Evolutionary conservation across 306 rosid genomes (phyloP), one percentile per base, ranked within the genome.

Genomic region (Oxytropis ochrocephala): DNA sequence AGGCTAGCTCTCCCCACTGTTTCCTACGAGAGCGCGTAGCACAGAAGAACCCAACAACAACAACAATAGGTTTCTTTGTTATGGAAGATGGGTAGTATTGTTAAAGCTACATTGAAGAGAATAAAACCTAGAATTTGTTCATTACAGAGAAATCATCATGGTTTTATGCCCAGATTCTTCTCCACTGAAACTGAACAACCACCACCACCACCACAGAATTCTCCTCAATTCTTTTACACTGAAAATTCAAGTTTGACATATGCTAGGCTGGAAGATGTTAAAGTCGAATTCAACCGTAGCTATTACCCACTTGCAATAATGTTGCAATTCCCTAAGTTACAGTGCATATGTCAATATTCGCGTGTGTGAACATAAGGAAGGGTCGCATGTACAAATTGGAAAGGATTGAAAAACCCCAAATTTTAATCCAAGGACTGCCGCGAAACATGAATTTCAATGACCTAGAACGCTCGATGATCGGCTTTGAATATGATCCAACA

Each of bases 251-350:
- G 98, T n/a, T n/a, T n/a, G n/a, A n/a, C n/a, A n/a, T n/a, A n/a
- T n/a, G n/a, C n/a, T n/a, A n/a, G n/a, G n/a, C 41, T 84, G 75
- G 89, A 87, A 7, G 96, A 89, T 87, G 86, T 89, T 58, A 95
- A 84, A 83, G 72, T 87, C 32, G 88, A 95, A 0, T 89, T 89
- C 75, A 69, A 6, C 75, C 56, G 87, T 51, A 4, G 6, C 63
- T 89, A 48, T 70, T 0, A 0, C 4, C 91, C 91, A 2, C 7
- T 2, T 5, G 80, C 85, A 80, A 77, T 79, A 91, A 32, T 91
- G 83, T 60, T 91, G 80, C 92, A 87, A 52, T 95, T 95, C 77
- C 80, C 66, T 35, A 81, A n/a, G 89, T 13, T 64, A 14, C 6
- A 0, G 11, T 16, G 81, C 72, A 8, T 82, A 18, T 64, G 78